Evolutionary conservation across 768 basidiomycete genomes (phyloP), one percentile per base, ranked within the genome.

Genomic region (Suillus paluster): DNA sequence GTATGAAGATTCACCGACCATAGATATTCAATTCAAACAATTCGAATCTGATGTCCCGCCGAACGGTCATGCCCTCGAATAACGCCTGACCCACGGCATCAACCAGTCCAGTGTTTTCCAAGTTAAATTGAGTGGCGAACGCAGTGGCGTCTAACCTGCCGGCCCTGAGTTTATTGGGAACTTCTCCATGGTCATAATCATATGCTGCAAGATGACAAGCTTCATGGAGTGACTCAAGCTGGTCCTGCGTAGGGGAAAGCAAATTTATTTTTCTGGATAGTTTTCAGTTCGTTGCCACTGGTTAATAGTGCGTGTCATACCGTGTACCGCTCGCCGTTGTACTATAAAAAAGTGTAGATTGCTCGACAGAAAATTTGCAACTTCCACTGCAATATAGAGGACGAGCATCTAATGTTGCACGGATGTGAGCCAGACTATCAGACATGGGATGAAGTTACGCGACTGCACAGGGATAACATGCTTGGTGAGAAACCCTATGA

Each of bases 21-120:
- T 83, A 82, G 1, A 83, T 76, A 50, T 83, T 81, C 57, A 83
- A 67, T 62, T 84, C 83, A 67, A 81, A 81, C 8, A 81, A 63
- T 63, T 83, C 79, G 1, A 70, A 65, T 11, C 48, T 63, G 33
- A 81, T 67, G 9, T 45, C 27, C 15, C 59, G 55, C 7, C 65
- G 42, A n/a, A 68, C 60, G 17, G 62, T 57, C 3, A 66, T 63
- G 17, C 72, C 68, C 19, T 69, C 57, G 14, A 74, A 49, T 8
- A 75, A 63, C n/a, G 63, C 55, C 2, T 59, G 54, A 14, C 66
- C 65, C 45, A 78, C 64, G 11, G 60, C 44, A 27, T 74, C 70
- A 14, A 78, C 27, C 2, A 81, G 57, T 7, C 73, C 76, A 11
- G 60, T 61, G 14, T 61, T 58, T 17, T 61, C 66, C 19, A 72